phyloP scores from a whole-genome alignment of 495 filamentous ascomycete species.

The Parathielavia hyrcaniae region DNA sequence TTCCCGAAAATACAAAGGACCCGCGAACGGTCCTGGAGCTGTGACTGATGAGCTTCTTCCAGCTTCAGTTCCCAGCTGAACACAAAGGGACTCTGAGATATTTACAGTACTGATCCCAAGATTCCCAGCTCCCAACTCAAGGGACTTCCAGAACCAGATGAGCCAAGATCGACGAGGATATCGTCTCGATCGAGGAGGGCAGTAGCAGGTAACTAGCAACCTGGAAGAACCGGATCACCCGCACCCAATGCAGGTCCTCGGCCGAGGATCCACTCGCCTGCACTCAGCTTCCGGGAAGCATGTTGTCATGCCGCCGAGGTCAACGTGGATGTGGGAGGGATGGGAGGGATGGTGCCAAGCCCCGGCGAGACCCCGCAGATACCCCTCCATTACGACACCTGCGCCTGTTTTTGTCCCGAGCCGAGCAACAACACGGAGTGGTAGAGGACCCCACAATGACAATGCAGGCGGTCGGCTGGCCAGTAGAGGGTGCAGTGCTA shows the following conservation, averaged over 20 bases:
- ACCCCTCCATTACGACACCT: slow-evolving; percentile 8
- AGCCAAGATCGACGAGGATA: too few relatives aligned
- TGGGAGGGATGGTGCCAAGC: background rate
- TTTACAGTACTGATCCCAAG: too few relatives aligned
- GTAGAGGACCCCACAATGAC: background rate
- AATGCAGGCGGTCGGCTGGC: background rate
- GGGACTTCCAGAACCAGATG: too few relatives aligned
- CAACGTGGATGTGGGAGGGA: background rate
- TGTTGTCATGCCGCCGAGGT: background rate
- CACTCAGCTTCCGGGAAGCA: background rate
- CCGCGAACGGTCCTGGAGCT: too few relatives aligned
- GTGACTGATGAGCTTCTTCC: too few relatives aligned
- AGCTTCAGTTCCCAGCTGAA: too few relatives aligned
- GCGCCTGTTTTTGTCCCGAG: background rate
- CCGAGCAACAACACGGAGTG: background rate
- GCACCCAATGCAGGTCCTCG: background rate
- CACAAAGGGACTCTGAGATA: too few relatives aligned
- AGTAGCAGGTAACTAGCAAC: background rate
- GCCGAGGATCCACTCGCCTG: background rate
- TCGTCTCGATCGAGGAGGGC: too few relatives aligned
- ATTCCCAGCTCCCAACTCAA: too few relatives aligned
- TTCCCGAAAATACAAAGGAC: too few relatives aligned
- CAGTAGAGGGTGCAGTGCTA: background rate
- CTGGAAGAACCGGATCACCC: background rate
- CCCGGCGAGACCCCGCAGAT: slow-evolving; percentile 6